phyloP scores from a whole-genome alignment of 2,329 filamentous ascomycete species.

The Orbilia oligospora region DNA sequence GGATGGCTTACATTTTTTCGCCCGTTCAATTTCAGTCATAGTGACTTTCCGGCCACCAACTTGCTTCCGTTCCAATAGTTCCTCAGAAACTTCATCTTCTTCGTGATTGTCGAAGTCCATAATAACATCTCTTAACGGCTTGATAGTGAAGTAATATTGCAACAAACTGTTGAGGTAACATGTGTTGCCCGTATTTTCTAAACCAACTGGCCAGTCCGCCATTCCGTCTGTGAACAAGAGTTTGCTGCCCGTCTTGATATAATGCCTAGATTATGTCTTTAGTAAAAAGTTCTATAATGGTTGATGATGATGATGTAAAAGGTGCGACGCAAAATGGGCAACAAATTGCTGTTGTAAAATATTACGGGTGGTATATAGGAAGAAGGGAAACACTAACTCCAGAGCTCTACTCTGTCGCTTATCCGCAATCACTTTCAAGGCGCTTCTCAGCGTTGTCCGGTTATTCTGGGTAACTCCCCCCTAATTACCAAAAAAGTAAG shows the following conservation, averaged over 20 bases:
- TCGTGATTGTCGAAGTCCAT: conserved; percentile 80
- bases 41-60: conserved; percentile 81
- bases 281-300: neutral
- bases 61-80: conserved; percentile 76
- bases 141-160: conserved; percentile 93
- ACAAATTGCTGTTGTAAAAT: neutral
- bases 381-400: conserved; percentile 36
- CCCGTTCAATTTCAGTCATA: conserved; percentile 72
- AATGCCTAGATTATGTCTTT: conserved; percentile 27
- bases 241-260: conserved; percentile 46
- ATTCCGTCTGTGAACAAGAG: conserved; percentile 38
- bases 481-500: conserved; percentile 64
- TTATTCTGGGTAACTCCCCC: conserved; percentile 63
- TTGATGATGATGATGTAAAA: neutral
- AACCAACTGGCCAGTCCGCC: conserved; percentile 80
- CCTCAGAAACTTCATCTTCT: conserved; percentile 75
- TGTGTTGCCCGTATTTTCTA: conserved; percentile 95
- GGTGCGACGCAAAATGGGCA: neutral
- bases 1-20: conserved; percentile 79
- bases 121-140: conserved; percentile 83
- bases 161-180: conserved; percentile 97
- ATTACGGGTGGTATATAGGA: neutral
- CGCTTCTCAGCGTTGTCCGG: conserved; percentile 51
- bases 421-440: conserved; percentile 64
- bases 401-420: conserved; percentile 61